Percentiles rank a stretch among this genome's conserved stretches.
phyloP scores from a whole-genome alignment of 2,329 filamentous ascomycete genomes.

The Rasamsonia emersonii region DNA sequence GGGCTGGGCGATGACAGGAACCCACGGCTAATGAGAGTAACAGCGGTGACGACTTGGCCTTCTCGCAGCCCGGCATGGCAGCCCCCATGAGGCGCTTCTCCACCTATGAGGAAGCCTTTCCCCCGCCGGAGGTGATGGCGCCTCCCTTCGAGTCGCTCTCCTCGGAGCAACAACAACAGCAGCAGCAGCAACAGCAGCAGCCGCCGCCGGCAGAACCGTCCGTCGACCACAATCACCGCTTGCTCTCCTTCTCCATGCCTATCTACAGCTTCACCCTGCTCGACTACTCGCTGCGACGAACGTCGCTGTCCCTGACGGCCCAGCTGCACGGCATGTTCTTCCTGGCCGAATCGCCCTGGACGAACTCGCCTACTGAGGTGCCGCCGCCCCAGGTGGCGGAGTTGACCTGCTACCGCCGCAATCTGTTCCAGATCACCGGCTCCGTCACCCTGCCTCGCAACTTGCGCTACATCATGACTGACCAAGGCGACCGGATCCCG shows the following conservation, averaged over 20 bases:
- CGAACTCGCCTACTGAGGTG: conserved; percentile 46
- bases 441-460: conserved; percentile 72
- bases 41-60: conserved; percentile 46
- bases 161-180: conserved; percentile 31
- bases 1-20: too few relatives aligned
- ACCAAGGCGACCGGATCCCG: conserved; percentile 74
- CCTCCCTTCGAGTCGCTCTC: conserved; percentile 34
- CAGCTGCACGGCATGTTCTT: conserved; percentile 64
- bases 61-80: conserved; percentile 36
- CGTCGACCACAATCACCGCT: conserved; percentile 58
- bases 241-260: conserved; percentile 64
- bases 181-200: background rate
- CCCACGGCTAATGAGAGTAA: background rate
- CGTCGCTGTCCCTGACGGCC: conserved; percentile 49
- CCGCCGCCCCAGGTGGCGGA: conserved; percentile 53
- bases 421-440: conserved; percentile 92
- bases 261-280: conserved; percentile 52
- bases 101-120: conserved; percentile 44
- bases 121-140: conserved; percentile 33
- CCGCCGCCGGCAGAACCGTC: conserved; percentile 42
- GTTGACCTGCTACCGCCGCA: conserved; percentile 89
- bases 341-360: conserved; percentile 56
- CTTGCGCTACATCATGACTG: conserved; percentile 70
- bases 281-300: conserved; percentile 50
- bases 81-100: conserved; percentile 45